Conservation (phyloP, 768 basidiomycete species). For the Lactarius pseudohatsudake region DNA sequence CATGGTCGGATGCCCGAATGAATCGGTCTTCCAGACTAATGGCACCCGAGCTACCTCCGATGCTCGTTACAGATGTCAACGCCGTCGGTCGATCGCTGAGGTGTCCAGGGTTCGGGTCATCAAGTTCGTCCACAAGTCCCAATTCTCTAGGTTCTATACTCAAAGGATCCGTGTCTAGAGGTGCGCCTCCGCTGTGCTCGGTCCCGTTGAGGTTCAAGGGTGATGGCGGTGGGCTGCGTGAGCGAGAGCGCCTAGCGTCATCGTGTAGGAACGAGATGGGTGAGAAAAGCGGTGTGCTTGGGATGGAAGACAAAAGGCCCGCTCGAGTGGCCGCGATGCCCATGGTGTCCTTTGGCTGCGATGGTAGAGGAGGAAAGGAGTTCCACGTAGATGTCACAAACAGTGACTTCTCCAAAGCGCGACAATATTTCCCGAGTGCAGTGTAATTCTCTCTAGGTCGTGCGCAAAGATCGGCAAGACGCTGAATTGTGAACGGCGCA, state of each 20-base stretch:
- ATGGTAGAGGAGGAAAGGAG: slow-evolving; percentile 63
- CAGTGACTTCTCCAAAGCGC: slow-evolving; percentile 78
- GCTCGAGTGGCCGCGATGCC: slow-evolving; percentile 39
- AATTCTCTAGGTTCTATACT: slow-evolving; percentile 49
- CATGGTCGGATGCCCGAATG: slow-evolving; percentile 44
- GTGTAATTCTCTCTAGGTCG: slow-evolving; percentile 71
- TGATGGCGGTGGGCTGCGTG: slow-evolving; percentile 76
- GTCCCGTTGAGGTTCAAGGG: slow-evolving; percentile 55
- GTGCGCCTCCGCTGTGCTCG: slow-evolving; percentile 35
- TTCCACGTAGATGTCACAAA: slow-evolving; percentile 82
- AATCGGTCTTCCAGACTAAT: slow-evolving; percentile 63
- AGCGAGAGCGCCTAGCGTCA: slow-evolving; percentile 77
- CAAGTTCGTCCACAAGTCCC: slow-evolving; percentile 82
- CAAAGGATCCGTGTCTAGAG: slow-evolving; percentile 37
- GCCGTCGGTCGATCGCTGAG: slow-evolving; percentile 79
- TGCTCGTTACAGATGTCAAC: slow-evolving; percentile 59
- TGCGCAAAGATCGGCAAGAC: slow-evolving; percentile 78
- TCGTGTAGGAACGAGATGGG: slow-evolving; percentile 86
- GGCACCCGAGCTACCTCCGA: slow-evolving; percentile 44
- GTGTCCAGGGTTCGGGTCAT: slow-evolving; percentile 82
- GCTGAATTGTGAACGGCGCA: slow-evolving; percentile 88
- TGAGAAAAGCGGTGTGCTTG: slow-evolving; percentile 80
- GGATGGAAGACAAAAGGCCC: slow-evolving; percentile 51
- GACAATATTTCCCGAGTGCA: slow-evolving; percentile 81
- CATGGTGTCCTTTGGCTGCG: slow-evolving; percentile 35